These are phyloP conservation scores for Cryptosporidium bovis DNA, from an alignment of 169 alveolate genomes.

Conservation along the genomic window DNA sequence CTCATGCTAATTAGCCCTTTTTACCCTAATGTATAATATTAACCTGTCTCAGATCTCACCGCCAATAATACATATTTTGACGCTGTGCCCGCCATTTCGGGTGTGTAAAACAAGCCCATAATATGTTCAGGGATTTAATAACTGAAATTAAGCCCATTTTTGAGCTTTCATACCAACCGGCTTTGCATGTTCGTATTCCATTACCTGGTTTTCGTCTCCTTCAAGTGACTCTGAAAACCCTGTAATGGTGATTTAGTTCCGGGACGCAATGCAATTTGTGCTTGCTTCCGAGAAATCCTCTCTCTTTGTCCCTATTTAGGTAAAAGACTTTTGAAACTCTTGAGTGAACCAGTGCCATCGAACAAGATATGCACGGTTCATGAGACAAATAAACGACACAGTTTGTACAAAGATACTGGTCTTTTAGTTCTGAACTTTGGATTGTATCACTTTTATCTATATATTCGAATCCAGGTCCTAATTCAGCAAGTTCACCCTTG, in stretches of 20 bases:
- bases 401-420: slow-evolving; percentile 85
- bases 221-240: slow-evolving; percentile 77
- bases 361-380: slow-evolving; percentile 97
- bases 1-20: too few relatives aligned
- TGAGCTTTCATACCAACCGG: too few relatives aligned
- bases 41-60: too few relatives aligned
- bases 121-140: too few relatives aligned
- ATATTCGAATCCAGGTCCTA: neutral
- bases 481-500: slow-evolving; percentile 23
- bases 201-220: neutral
- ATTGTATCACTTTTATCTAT: neutral
- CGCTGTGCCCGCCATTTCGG: too few relatives aligned
- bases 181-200: too few relatives aligned
- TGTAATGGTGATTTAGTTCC: slow-evolving; percentile 83
- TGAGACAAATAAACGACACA: slow-evolving; percentile 85
- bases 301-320: slow-evolving; percentile 77
- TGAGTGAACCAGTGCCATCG: slow-evolving; percentile 96
- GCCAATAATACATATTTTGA: too few relatives aligned
- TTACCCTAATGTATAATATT: too few relatives aligned
- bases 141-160: too few relatives aligned
- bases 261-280: slow-evolving; percentile 82
- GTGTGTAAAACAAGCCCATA: too few relatives aligned
- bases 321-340: slow-evolving; percentile 89
- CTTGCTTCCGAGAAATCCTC: slow-evolving; percentile 83
- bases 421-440: slow-evolving; percentile 25